phyloP scores from a whole-genome alignment of 73 alveolate genomes.

The Symbiodinium pilosum region DNA sequence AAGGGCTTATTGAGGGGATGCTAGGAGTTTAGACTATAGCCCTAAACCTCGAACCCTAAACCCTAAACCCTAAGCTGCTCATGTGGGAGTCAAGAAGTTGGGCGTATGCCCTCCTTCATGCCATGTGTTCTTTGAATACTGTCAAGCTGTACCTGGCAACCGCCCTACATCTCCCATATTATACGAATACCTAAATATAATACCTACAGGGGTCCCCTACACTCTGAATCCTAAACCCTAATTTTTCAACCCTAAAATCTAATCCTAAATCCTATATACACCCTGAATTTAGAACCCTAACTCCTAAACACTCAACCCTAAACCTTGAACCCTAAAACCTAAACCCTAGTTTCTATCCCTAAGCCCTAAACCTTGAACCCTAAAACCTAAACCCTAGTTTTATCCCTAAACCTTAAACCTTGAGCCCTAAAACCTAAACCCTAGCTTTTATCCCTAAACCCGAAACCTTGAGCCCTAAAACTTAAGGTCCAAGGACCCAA shows the following conservation, averaged over 20 bases:
- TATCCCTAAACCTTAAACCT: background rate
- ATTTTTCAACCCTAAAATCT: background rate
- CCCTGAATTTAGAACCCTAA: background rate
- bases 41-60: background rate
- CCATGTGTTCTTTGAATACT: no score
- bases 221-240: no score
- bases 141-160: no score
- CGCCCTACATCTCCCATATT: no score
- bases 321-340: background rate
- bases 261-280: no score
- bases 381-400: background rate
- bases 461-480: background rate
- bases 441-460: background rate
- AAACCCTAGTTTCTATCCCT: no score
- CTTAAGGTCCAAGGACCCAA: background rate
- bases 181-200: no score
- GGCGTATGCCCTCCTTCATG: no score
- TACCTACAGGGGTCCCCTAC: no score
- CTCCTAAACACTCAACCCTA: background rate
- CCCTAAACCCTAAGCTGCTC: background rate
- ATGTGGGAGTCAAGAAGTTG: no score
- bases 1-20: no score
- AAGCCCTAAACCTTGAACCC: background rate
- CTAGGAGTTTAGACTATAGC: no score
- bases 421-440: background rate